Evolutionary conservation across 768 basidiomycete species (phyloP).

Genomic region (Mrakia frigida): DNA sequence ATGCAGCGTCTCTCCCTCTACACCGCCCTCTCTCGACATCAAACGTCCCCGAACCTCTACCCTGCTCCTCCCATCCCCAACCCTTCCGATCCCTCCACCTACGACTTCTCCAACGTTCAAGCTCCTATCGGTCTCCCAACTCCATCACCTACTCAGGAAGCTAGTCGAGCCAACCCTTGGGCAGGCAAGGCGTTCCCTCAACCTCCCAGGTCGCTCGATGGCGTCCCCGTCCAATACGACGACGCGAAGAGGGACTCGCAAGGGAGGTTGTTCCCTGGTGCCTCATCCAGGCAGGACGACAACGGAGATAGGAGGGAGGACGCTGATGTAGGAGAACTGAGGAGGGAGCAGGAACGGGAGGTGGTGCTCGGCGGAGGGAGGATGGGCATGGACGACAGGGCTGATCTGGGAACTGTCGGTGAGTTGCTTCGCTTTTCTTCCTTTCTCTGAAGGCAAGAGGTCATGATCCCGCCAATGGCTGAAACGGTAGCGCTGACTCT

Average conservation of each 20-base stretch:
- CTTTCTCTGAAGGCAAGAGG: not conserved
- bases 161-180: conserved; percentile 14
- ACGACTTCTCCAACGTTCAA: not conserved
- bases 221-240: too few species aligned
- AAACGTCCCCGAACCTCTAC: not conserved
- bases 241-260: not conserved
- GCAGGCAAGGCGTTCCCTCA: conserved; percentile 14
- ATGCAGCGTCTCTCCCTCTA: not conserved
- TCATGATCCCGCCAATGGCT: too few species aligned
- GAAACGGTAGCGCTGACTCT: not conserved
- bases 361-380: not conserved
- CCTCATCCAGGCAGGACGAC: not conserved
- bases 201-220: not conserved
- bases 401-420: not conserved
- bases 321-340: not conserved
- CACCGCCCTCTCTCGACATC: not conserved
- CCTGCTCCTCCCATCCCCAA: not conserved
- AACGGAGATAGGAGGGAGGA: conserved; percentile 11
- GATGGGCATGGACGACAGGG: not conserved
- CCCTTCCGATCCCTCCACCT: not conserved
- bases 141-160: not conserved
- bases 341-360: conserved; percentile 11
- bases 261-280: not conserved
- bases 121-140: not conserved
- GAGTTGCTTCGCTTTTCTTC: not conserved